Evolutionary conservation across 2,329 filamentous ascomycete genomes (phyloP), one percentile per base, ranked within the genome.

Genomic region (Fusarium ramigenum): DNA sequence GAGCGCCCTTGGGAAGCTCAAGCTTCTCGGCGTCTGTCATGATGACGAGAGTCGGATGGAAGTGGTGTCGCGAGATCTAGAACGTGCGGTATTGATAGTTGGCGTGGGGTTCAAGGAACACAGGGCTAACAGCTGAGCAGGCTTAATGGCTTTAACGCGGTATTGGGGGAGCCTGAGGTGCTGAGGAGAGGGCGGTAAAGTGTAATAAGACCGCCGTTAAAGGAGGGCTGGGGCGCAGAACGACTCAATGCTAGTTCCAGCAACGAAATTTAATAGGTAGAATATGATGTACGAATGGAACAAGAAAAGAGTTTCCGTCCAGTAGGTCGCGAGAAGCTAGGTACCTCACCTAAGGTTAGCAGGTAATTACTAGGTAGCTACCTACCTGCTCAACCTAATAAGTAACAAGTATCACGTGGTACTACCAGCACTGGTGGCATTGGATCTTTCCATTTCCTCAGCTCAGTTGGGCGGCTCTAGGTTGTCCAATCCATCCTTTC

Each of bases 1-100:
- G 78, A 61, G 70, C 71, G 44, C 81, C 79, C 47, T 75, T 77
- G 25, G 81, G 81, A 65, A 79, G 79, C 54, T 81, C 79, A 40
- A 82, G 78, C 50, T 74, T 78, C 59, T 79, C 77, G 32, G 77
- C 59, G 50, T 78, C 76, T 39, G 79, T 47, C 81, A 83, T 83
- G 42, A 25, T 60, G 67, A 43, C 52, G 30, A 40, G 34, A 59
- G 32, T 47, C 49, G 54, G 44, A 56, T 36, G 46, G 47, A 50
- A 50, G 60, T 69, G 58, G 47, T 70, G 47, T 21, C 54, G 56
- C 28, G 61, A 65, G 50, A 49, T 47, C 46, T 65, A 64, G 56
- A 68, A 62, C 73, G 77, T 78, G 69, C 71, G 64, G 73, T 70
- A 69, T 44, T 66, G 64, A 75, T 75, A 53, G 63, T 60, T 57